phyloP scores from a whole-genome alignment of 176 grass and related monocot genomes.

The Hordeum marinum region DNA sequence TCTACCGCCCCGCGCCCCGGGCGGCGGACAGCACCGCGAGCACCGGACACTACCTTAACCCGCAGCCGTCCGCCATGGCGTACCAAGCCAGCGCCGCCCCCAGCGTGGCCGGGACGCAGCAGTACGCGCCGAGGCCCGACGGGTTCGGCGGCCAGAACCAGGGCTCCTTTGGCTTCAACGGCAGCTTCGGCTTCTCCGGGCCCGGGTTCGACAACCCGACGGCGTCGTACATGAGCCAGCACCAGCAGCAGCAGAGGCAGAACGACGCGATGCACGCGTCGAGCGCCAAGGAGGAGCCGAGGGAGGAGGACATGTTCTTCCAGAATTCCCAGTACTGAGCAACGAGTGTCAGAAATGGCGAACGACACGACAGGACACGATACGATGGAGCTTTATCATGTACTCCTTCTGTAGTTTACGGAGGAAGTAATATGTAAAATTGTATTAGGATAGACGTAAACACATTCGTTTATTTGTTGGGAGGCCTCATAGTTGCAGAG shows the following conservation, averaged over 20 bases:
- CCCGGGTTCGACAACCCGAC: slow-evolving; percentile 44
- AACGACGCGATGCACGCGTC: slow-evolving; percentile 53
- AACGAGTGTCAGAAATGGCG: not conserved
- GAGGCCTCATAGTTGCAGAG: slow-evolving; percentile 21
- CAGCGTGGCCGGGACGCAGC: not conserved
- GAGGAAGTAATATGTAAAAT: slow-evolving; percentile 14
- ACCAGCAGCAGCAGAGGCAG: slow-evolving; percentile 60
- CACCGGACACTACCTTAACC: slow-evolving; percentile 31
- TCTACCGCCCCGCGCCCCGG: slow-evolving; percentile 51
- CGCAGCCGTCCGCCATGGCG: slow-evolving; percentile 18
- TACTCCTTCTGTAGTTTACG: too few relatives aligned
- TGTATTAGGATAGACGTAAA: slow-evolving; percentile 32
- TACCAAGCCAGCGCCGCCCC: slow-evolving; percentile 16
- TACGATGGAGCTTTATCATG: not conserved
- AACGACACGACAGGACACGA: not conserved
- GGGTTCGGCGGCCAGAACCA: slow-evolving; percentile 35
- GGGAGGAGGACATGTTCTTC: slow-evolving; percentile 58
- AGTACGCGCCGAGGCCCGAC: slow-evolving; percentile 25
- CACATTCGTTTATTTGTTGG: slow-evolving; percentile 68
- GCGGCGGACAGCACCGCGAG: slow-evolving; percentile 20
- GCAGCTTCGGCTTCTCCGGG: slow-evolving; percentile 32
- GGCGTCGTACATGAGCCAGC: slow-evolving; percentile 58
- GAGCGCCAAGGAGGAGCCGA: slow-evolving; percentile 65
- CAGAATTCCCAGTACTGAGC: slow-evolving; percentile 31
- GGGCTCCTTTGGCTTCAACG: slow-evolving; percentile 28